phyloP scores from a whole-genome alignment of 106 monocot genomes.

The Xerophyta viscosa region DNA sequence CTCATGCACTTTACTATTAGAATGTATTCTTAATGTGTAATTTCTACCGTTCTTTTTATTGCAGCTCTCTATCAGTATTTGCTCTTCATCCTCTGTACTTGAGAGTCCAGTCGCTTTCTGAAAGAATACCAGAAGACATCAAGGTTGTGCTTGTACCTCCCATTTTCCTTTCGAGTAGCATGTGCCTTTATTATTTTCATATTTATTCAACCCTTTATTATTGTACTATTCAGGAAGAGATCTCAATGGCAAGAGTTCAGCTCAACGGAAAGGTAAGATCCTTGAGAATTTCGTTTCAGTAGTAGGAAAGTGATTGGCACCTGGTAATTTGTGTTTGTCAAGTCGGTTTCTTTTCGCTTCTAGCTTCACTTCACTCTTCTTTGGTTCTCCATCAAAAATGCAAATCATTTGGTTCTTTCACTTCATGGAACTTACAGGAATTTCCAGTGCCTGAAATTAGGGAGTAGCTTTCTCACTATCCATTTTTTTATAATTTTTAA shows the following conservation, averaged over 20 bases:
- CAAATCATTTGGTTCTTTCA: background rate
- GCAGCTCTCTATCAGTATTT: slow-evolving; percentile 95
- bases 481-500: background rate
- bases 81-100: slow-evolving; percentile 91
- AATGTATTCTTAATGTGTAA: too few relatives aligned
- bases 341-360: too few relatives aligned
- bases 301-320: background rate
- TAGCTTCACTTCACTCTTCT: too few relatives aligned
- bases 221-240: slow-evolving; percentile 50
- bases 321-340: background rate
- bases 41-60: slow-evolving; percentile 8
- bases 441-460: background rate
- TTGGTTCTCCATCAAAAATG: background rate
- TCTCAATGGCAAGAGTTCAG: slow-evolving; percentile 36
- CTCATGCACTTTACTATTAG: too few relatives aligned
- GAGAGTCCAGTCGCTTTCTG: slow-evolving; percentile 75
- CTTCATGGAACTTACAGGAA: background rate
- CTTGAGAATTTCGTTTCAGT: background rate
- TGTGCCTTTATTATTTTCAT: too few relatives aligned
- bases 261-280: slow-evolving; percentile 52
- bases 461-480: background rate
- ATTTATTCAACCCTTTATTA: background rate
- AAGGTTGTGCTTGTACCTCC: slow-evolving; percentile 29
- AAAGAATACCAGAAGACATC: slow-evolving; percentile 57
- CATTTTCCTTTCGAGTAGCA: background rate